Conservation (phyloP, 371 early-diverging fungal genomes). For the Mortierella sp. region DNA sequence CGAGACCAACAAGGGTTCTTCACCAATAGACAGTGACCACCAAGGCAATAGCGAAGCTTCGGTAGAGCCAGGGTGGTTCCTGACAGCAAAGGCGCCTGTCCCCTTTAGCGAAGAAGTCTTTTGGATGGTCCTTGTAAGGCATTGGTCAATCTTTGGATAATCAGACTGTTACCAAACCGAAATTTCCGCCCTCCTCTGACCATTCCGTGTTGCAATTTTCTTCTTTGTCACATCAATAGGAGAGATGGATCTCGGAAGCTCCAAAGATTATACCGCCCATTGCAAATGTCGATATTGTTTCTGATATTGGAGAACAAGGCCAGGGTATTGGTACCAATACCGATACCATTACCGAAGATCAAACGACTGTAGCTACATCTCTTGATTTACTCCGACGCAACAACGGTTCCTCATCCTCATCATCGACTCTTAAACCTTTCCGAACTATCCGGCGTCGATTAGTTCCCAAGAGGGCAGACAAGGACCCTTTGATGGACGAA, state of each 20-base stretch:
- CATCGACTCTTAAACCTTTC: slow-evolving; percentile 5
- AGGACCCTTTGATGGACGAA: slow-evolving; percentile 61
- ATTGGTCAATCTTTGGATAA: background rate
- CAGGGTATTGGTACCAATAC: no score
- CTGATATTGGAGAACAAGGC: slow-evolving; percentile 19
- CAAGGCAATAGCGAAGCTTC: background rate
- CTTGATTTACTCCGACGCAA: no score
- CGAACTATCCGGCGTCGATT: slow-evolving; percentile 56
- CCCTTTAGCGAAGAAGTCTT: slow-evolving; percentile 36
- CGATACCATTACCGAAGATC: no score
- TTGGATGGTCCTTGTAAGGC: slow-evolving; percentile 42
- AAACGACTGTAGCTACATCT: no score
- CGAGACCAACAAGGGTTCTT: no score
- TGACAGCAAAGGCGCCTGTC: slow-evolving; percentile 34
- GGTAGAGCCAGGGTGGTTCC: slow-evolving; percentile 22
- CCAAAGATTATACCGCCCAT: slow-evolving; percentile 78
- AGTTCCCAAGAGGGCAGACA: slow-evolving; percentile 72
- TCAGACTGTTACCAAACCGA: no score
- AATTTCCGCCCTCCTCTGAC: background rate
- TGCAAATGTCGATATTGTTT: slow-evolving; percentile 62
- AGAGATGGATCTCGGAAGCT: slow-evolving; percentile 75
- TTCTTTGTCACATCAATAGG: slow-evolving; percentile 35
- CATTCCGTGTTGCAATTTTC: background rate
- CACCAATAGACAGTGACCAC: background rate
- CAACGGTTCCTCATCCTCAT: background rate